Conservation (phyloP, 257 asterid genomes). For the Penstemon barbatus region DNA sequence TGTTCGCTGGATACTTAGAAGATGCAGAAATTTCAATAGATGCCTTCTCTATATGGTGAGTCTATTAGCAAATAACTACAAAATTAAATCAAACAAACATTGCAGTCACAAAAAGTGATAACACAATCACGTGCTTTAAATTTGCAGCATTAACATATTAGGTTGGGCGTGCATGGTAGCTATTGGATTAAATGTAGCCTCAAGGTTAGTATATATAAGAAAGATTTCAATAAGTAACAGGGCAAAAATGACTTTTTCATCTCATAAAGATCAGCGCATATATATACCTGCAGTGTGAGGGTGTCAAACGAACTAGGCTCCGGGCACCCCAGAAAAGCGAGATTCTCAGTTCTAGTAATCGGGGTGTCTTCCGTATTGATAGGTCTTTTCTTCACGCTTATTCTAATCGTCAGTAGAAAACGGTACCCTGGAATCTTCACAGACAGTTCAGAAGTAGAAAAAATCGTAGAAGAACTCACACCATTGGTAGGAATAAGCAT, state of each 20-base stretch:
- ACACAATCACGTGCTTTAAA: not conserved
- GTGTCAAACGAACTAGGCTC: constrained; percentile 57
- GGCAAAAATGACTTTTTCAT: not conserved
- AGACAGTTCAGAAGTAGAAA: constrained; percentile 33
- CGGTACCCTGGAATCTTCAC: constrained; percentile 48
- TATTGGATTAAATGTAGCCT: constrained; percentile 47
- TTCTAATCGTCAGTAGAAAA: constrained; percentile 31
- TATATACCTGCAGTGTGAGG: constrained; percentile 42
- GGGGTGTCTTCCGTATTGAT: constrained; percentile 38
- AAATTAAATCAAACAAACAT: not conserved
- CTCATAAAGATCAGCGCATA: not conserved
- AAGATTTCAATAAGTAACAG: not conserved
- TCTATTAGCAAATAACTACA: not conserved
- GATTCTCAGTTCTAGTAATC: constrained; percentile 42
- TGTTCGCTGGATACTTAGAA: constrained; percentile 47
- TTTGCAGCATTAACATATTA: constrained; percentile 41
- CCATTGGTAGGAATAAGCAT: constrained; percentile 51
- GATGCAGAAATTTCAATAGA: constrained; percentile 54
- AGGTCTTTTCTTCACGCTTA: constrained; percentile 36
- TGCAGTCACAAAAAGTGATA: no score
- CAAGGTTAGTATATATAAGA: constrained; percentile 36
- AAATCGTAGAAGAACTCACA: constrained; percentile 45
- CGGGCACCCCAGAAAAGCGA: constrained; percentile 40
- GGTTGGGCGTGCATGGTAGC: constrained; percentile 51
- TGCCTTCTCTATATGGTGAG: constrained; percentile 56